Percentiles rank a stretch among this genome's conserved stretches.
phyloP scores from a whole-genome alignment of 345 rosid genomes.

The Lepidium aucheri region DNA sequence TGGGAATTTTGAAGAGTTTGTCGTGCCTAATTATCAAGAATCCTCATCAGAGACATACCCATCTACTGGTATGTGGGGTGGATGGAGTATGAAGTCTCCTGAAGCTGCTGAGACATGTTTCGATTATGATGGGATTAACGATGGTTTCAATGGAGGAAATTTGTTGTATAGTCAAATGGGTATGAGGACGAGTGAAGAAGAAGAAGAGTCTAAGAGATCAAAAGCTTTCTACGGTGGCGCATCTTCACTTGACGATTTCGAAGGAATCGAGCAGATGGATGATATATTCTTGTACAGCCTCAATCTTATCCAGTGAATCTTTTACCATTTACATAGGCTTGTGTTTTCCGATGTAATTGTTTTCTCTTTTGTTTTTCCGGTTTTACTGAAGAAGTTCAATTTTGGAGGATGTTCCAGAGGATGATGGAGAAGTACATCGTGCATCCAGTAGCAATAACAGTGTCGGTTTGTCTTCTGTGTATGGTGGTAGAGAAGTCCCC shows the following conservation, averaged over 20 bases:
- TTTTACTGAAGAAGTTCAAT: slow-evolving; percentile 26
- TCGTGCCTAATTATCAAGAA: slow-evolving; percentile 22
- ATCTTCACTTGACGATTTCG: slow-evolving; percentile 34
- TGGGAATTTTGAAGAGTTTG: slow-evolving; percentile 17
- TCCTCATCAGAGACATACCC: slow-evolving; percentile 26
- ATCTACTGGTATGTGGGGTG: slow-evolving; percentile 27
- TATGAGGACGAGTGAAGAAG: slow-evolving; percentile 20
- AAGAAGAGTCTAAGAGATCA: slow-evolving; percentile 24
- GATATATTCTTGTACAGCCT: slow-evolving; percentile 66
- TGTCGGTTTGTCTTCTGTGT: slow-evolving; percentile 21
- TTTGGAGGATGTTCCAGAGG: slow-evolving; percentile 31
- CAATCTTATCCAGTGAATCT: not conserved
- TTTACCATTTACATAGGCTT: not conserved
- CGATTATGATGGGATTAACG: slow-evolving; percentile 15
- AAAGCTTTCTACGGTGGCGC: slow-evolving; percentile 18
- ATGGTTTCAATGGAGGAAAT: slow-evolving; percentile 10
- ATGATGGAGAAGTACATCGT: slow-evolving; percentile 21
- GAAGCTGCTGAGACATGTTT: slow-evolving; percentile 24
- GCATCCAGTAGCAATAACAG: slow-evolving; percentile 19
- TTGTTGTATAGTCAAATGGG: slow-evolving; percentile 19
- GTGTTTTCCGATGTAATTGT: slow-evolving; percentile 10
- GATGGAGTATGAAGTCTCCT: slow-evolving; percentile 25
- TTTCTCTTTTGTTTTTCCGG: slow-evolving; percentile 2
- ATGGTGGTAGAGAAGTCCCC: slow-evolving; percentile 15
- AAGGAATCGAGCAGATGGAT: slow-evolving; percentile 51